Conservation (phyloP, 495 filamentous ascomycete species). For the Tuber umbilicatum region DNA sequence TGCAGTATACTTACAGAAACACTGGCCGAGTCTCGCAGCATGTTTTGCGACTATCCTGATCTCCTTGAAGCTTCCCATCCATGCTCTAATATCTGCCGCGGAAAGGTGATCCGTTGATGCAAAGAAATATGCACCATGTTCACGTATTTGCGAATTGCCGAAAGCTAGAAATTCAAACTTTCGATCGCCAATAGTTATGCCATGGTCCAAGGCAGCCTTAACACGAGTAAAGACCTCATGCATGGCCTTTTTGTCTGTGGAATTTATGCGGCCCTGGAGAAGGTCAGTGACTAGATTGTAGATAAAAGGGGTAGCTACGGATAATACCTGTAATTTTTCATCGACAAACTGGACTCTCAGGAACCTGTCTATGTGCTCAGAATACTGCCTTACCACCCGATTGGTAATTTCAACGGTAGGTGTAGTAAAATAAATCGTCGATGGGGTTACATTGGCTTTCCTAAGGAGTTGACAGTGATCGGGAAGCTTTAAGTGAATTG, state of each 20-base stretch:
- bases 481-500: slow-evolving; percentile 49
- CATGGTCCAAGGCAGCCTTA: slow-evolving; percentile 62
- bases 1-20: slow-evolving; percentile 55
- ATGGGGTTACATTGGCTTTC: slow-evolving; percentile 73
- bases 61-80: slow-evolving; percentile 82
- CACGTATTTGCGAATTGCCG: slow-evolving; percentile 90
- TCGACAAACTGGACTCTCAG: slow-evolving; percentile 89
- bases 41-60: slow-evolving; percentile 77
- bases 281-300: slow-evolving; percentile 25
- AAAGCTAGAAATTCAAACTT: slow-evolving; percentile 89
- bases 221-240: slow-evolving; percentile 71
- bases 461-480: slow-evolving; percentile 66
- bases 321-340: slow-evolving; percentile 49
- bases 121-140: slow-evolving; percentile 89
- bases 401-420: slow-evolving; percentile 83
- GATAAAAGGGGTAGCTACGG: not conserved
- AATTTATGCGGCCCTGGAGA: slow-evolving; percentile 52
- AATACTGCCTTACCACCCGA: slow-evolving; percentile 68
- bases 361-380: slow-evolving; percentile 66
- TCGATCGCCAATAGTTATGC: slow-evolving; percentile 72
- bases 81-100: slow-evolving; percentile 68
- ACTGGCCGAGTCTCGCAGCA: slow-evolving; percentile 82
- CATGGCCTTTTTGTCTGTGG: slow-evolving; percentile 51
- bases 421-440: slow-evolving; percentile 66
- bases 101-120: slow-evolving; percentile 55